Conservation (phyloP, 2,329 filamentous ascomycete genomes). For the Ceratocystis alfenasii region DNA sequence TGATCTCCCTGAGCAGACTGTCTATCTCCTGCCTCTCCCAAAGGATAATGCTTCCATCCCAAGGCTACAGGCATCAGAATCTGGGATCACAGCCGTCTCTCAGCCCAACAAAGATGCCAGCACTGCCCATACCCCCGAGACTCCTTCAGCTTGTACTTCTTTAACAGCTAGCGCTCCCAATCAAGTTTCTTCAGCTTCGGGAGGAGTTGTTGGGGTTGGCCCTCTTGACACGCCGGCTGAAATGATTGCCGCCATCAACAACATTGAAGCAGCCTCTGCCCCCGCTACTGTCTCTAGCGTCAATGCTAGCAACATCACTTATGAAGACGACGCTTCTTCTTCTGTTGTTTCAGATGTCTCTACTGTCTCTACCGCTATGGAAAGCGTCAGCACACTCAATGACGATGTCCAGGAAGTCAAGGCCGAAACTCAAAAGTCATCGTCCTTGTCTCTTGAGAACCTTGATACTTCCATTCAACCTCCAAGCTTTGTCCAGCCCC, state of each 20-base stretch:
- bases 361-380: constrained; percentile 38
- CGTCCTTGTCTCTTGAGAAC: constrained; percentile 29
- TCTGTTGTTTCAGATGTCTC: constrained; percentile 31
- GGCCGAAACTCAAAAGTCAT: constrained; percentile 25
- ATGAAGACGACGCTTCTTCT: constrained; percentile 10
- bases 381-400: constrained; percentile 11
- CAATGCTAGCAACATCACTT: not conserved
- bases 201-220: not conserved
- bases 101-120: not conserved
- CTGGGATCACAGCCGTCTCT: constrained; percentile 12
- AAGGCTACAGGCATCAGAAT: constrained; percentile 14
- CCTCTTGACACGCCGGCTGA: constrained; percentile 21
- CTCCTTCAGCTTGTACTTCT: constrained; percentile 24
- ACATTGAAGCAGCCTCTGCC: constrained; percentile 9
- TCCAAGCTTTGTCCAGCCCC: constrained; percentile 82
- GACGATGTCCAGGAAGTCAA: constrained; percentile 9
- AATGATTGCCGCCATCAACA: constrained; percentile 21
- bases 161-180: constrained; percentile 10
- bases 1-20: constrained; percentile 50
- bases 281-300: not conserved
- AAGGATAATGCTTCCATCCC: constrained; percentile 24
- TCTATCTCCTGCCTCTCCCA: constrained; percentile 53
- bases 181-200: constrained; percentile 1
- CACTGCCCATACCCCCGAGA: not conserved
- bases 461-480: constrained; percentile 57